Percentiles rank a stretch among this genome's conserved stretches.
These are phyloP conservation scores for Aspergillus sp. DNA, from an alignment of 2,329 filamentous ascomycete genomes.

Conservation along the genomic window DNA sequence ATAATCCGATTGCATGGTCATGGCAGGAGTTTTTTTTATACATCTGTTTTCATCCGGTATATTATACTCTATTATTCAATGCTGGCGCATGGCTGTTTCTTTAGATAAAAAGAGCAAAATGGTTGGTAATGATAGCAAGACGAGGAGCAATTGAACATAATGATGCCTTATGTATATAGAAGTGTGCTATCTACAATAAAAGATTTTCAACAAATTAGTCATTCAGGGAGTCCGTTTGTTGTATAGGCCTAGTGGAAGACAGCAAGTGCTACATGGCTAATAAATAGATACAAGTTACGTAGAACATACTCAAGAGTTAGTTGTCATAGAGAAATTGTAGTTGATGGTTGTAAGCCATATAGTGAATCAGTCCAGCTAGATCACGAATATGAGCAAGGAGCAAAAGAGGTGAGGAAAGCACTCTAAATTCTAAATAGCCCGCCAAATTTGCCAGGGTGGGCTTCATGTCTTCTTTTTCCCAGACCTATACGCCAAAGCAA, in stretches of 20 bases:
- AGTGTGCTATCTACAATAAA: no score
- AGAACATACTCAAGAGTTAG: not conserved
- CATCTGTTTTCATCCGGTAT: not conserved
- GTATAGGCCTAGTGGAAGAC: not conserved
- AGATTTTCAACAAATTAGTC: no score
- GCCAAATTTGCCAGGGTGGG: conserved; percentile 2
- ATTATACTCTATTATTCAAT: not conserved
- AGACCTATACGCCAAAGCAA: conserved; percentile 1
- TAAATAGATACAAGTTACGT: not conserved
- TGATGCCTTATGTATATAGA: not conserved
- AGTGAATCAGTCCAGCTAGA: conserved; percentile 1
- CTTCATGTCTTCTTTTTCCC: conserved; percentile 5
- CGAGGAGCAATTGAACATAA: not conserved
- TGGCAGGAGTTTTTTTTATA: not conserved
- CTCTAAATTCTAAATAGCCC: conserved; percentile 7
- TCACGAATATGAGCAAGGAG: not conserved
- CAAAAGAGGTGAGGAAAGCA: not conserved
- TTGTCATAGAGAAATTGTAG: not conserved
- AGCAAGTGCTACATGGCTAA: not conserved
- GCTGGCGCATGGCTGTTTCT: not conserved
- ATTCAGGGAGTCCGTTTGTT: not conserved
- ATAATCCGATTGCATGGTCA: not conserved
- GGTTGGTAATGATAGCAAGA: not conserved
- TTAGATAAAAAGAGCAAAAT: not conserved
- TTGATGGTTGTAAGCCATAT: not conserved